Evolutionary conservation across 2,329 filamentous ascomycete species (phyloP), one percentile per base, ranked within the genome.

Genomic region (Mariannaea elegans): DNA sequence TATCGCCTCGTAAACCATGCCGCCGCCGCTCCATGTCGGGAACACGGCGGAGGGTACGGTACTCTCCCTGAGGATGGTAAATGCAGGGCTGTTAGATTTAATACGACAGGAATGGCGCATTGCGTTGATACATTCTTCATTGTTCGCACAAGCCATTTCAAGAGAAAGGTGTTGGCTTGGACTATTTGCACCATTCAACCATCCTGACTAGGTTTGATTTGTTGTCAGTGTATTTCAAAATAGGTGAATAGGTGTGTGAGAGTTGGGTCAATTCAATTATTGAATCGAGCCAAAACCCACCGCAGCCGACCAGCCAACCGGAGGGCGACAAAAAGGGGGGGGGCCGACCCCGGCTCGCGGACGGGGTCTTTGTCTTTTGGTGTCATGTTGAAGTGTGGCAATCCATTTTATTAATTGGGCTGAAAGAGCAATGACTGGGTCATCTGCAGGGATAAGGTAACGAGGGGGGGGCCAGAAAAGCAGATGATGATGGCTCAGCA

Each of bases 1-100:
- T 44, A 47, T 61, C 55, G 59, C 65, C 66, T 69, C 67, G 63
- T 69, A 69, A 67, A 68, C 59, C 61, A 65, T 69, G 59, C 52
- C 61, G 60, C 63, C 63, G 65, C 63, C 67, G 63, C 65, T 56
- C 68, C 57, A 39, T 69, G 65, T 60, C 56, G 63, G 67, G 9
- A 9, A 69, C 63, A 62, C 65, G 49, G 59, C 55, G 55, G n/a
- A n/a, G n/a, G n/a, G n/a, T n/a, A n/a, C n/a, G n/a, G n/a, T n/a
- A n/a, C n/a, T n/a, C n/a, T n/a, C n/a, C n/a, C n/a, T n/a, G n/a
- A n/a, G n/a, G n/a, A n/a, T 16, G 50, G 44, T 19, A 48, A 38
- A 44, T 19, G n/a, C 31, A 54, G 31, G 51, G 29, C 45, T 21
- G 16, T 45, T 13, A 32, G 48, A 58, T 61, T 56, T 49, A 54